Base-by-base conservation (phyloP, 495 filamentous ascomycete species). In the Aspergillus affinis region DNA sequence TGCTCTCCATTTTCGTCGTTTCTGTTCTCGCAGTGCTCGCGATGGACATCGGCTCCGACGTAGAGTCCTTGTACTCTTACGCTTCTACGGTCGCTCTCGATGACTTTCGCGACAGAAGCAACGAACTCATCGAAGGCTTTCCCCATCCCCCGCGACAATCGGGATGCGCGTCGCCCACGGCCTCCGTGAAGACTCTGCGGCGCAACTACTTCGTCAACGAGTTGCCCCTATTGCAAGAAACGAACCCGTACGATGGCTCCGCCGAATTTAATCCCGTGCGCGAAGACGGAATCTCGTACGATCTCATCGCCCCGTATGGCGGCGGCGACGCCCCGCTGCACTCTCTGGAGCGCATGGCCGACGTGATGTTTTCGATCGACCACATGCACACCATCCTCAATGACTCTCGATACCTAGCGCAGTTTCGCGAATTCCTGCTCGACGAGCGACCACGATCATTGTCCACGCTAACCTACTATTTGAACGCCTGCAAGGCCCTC, bases 361-460 rank as follows among this genome's bases (percentile, higher is more conserved):
- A 88, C 30, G 72, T 83, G 27, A 76, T 92, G 59, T 90, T 91
- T 64, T 87, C 86, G 7, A 65, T 61, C 6, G 81, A 86, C 54
- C 88, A 91, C 69, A 81, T 91, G 56, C 66, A 80, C 50, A 70
- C 77, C 0, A 78, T 82, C 2, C 78, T 88, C 41, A 84, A 86
- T 51, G 88, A 90, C 61, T 86, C 86, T 41, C 72, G 80, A 10
- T 84, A 91, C 60, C 84, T 93, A 51, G 73, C 84, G 51, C 71
- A 81, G 8, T 83, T 84, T 54, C 83, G 78, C n/a, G 81, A 84
- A 1, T 92, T 86, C 56, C 72, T 96, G 17, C 87, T 89, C 64
- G 85, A 82, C 1, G 79, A 90, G 32, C 87, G 92, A 23, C 83
- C 85, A 23, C 84, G 90, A 58, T 91, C 88, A 21, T 81, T 93